Conservation (phyloP, 305 asterid genomes). For the Caryopteris hybrid region DNA sequence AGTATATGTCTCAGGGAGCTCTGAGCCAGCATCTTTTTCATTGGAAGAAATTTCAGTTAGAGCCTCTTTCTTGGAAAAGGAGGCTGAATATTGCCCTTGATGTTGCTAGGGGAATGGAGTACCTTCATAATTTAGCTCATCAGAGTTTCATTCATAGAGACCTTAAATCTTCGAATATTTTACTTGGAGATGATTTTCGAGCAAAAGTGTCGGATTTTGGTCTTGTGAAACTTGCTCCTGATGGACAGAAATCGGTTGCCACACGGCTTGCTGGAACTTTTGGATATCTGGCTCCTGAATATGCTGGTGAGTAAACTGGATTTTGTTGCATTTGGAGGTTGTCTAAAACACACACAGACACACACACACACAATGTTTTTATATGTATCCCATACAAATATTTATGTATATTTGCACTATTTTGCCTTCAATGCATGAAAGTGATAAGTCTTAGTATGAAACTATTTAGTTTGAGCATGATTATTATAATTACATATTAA, state of each 20-base stretch:
- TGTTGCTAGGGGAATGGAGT: conserved; percentile 88
- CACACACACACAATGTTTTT: neutral
- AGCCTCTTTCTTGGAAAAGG: conserved; percentile 89
- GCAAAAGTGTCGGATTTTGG: conserved; percentile 91
- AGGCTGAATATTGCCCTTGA: conserved; percentile 81
- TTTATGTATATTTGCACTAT: neutral
- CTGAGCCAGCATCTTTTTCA: conserved; percentile 79
- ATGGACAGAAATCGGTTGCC: conserved; percentile 68
- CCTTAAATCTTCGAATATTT: conserved; percentile 77
- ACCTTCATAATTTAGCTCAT: conserved; percentile 75
- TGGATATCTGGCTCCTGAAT: conserved; percentile 91
- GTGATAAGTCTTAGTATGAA: neutral
- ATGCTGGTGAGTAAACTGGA: conserved; percentile 64
- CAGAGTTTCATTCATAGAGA: conserved; percentile 85
- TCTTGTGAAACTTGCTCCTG: conserved; percentile 84
- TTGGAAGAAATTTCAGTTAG: conserved; percentile 60
- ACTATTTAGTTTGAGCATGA: too few species aligned
- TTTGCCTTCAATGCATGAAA: neutral
- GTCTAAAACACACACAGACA: neutral
- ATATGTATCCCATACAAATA: too few species aligned
- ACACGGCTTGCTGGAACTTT: conserved; percentile 91
- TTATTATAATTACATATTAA: neutral
- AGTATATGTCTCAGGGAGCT: conserved; percentile 85
- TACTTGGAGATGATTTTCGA: conserved; percentile 76
- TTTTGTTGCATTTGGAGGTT: neutral